A percentile compares a stretch with the other conserved stretches of the same genome.
phyloP scores from a whole-genome alignment of 257 asterid species.

The Linaria vulgaris region DNA sequence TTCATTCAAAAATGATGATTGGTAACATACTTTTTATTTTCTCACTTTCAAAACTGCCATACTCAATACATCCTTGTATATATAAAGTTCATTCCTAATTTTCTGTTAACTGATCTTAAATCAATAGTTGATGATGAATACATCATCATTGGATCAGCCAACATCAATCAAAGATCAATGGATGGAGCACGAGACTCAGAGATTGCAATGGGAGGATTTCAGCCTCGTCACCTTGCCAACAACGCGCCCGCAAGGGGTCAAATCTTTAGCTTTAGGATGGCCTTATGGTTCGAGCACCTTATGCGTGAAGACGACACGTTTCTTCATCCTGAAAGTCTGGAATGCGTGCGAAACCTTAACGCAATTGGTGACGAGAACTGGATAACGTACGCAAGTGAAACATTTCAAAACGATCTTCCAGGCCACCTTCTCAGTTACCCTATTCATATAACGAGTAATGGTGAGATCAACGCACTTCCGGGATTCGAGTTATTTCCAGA shows the following conservation, averaged over 20 bases:
- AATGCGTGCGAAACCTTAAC: conserved; percentile 54
- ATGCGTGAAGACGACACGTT: conserved; percentile 30
- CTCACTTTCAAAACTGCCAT: no score
- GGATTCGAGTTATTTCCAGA: conserved; percentile 77
- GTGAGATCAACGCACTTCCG: conserved; percentile 47
- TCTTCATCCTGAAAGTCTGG: conserved; percentile 51
- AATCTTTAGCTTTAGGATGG: conserved; percentile 59
- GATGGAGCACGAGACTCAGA: conserved; percentile 85
- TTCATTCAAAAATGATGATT: conserved; percentile 91
- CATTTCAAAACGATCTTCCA: conserved; percentile 41
- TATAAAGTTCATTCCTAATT: no score
- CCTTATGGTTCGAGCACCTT: conserved; percentile 81
- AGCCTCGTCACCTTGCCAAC: conserved; percentile 57
- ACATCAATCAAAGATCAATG: conserved; percentile 94
- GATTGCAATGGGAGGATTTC: conserved; percentile 93
- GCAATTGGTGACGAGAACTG: conserved; percentile 56
- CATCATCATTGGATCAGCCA: conserved; percentile 84
- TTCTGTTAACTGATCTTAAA: no score
- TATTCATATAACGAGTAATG: conserved; percentile 41
- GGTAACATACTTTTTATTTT: conserved; percentile 33
- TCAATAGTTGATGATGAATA: conserved; percentile 70
- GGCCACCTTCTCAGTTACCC: conserved; percentile 89
- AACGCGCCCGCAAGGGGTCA: conserved; percentile 43
- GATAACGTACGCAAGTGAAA: conserved; percentile 47
- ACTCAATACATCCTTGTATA: no score